Base-by-base conservation (phyloP, 345 rosid species). In the Aegle marmelos region DNA sequence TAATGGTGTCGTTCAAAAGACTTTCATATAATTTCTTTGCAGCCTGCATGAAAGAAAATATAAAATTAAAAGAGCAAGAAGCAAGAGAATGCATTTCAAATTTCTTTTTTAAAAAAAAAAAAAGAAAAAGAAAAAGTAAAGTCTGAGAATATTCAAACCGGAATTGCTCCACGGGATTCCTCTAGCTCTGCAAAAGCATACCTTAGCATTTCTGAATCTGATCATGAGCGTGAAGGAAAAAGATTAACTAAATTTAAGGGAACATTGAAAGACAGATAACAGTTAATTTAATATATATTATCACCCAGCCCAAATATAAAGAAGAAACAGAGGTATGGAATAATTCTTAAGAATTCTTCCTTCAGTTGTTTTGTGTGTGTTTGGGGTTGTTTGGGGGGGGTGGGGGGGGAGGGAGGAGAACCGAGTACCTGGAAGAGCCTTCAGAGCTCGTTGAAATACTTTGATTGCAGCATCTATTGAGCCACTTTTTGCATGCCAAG, bases 131-230 rank as follows among this genome's bases (percentile, higher is more conserved):
- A n/a, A 45, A 68, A 58, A 48, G 50, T 11, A 1, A 45, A 45
- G 50, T 45, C n/a, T 53, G 22, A 53, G 57, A 53, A 53, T 1
- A 90, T 37, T 31, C 83, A 70, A 76, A 89, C 98, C 90, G 83
- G 92, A 48, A 90, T 83, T 76, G 96, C 94, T 79, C 99, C 98
- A 71, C 89, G 93, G 76, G 98, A 89, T 88, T 93, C 99, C 88
- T 95, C 98, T 83, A 92, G 80, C 87, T 95, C 98, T 2, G 97
- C 97, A 84, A 89, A 93, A 75, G 98, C 99, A 91, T 92, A 95
- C 86, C 91, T 90, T 60, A 93, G 86, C 92, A 89, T 86, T 78
- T 91, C 97, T 66, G 97, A 95, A 79, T 90, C 98, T 95, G 89
- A 66, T 60, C 54, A 53, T 27, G 34, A 71, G 72, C 7, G 58